Conservation (phyloP, 805 yeast species). For the Crinitomyces ghanaensis region DNA sequence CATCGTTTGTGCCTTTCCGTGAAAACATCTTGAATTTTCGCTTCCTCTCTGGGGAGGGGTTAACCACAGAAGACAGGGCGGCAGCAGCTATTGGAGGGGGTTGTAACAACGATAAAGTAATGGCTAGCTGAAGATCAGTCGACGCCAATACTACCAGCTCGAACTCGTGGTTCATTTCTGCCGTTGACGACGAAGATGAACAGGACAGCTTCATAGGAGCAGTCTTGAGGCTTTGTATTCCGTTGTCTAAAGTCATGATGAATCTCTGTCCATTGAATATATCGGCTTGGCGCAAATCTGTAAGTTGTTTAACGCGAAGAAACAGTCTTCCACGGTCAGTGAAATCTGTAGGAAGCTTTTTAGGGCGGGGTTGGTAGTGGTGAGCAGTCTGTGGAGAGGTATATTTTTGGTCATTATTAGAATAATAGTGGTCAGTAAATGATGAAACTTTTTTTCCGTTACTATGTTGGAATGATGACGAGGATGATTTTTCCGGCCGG, state of each 20-base stretch:
- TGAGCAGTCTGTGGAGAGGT: slow-evolving; percentile 8
- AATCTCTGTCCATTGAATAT: slow-evolving; percentile 31
- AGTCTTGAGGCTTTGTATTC: slow-evolving; percentile 64
- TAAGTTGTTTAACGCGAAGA: slow-evolving; percentile 15
- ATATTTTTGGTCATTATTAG: slow-evolving; percentile 10
- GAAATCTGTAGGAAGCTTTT: slow-evolving; percentile 13
- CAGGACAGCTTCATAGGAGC: slow-evolving; percentile 31
- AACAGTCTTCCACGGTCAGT: slow-evolving; percentile 19
- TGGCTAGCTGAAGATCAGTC: slow-evolving; percentile 44
- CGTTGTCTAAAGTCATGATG: slow-evolving; percentile 53
- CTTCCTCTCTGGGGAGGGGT: no score
- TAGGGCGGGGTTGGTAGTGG: slow-evolving; percentile 9
- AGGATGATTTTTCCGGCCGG: slow-evolving; percentile 4
- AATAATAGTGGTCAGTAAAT: slow-evolving; percentile 12
- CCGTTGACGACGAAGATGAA: no score
- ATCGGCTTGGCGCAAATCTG: slow-evolving; percentile 32
- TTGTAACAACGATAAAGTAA: no score
- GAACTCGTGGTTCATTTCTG: slow-evolving; percentile 50
- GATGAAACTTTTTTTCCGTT: no score
- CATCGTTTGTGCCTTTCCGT: no score
- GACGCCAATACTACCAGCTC: slow-evolving; percentile 59
- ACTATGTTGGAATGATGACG: no score
- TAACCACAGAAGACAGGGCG: no score
- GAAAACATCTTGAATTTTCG: no score
- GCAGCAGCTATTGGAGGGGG: no score